Evolutionary conservation across 345 rosid genomes (phyloP), one percentile per base, ranked within the genome.

Genomic region (Microthlaspi erraticum): DNA sequence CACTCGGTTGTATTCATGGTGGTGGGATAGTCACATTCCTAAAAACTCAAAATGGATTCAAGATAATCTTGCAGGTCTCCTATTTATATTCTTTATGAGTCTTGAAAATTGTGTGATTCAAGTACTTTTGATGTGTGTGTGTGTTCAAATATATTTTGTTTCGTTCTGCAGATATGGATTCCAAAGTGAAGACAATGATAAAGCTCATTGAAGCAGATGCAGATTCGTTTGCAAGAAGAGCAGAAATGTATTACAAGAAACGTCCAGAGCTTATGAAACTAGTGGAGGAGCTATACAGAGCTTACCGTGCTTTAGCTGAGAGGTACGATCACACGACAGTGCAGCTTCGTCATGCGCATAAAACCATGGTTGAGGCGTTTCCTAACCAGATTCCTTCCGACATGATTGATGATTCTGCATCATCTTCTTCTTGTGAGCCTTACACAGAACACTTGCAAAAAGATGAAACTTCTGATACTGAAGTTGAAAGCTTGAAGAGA

Each of bases 21-120:
- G 98, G 98, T 95, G 99, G 99, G 89, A 91, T 81, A 95, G 99
- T 82, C 98, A 95, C 83, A 70, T 81, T 45, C 99, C 99, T 16
- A 92, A 88, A 74, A 95, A 92, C 86, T 95, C 98, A 5, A 95
- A 90, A 83, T 95, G 99, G 99, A 97, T 95, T 77, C 99, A 92
- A 56, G 98, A 92, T 10, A 95, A 95, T 88, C 36, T 60, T 60
- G 20, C 48, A 23, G 65, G 98, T 87, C 54, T 13, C 11, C 23
- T 39, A 1, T 17, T 9, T 29, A 44, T 44, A 26, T 43, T 23
- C 38, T 61, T 66, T 23, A 46, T 10, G 23, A 51, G 23, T 66
- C 38, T 52, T 38, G 4, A 7, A 53, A 42, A 11, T 5, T 60
- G n/a, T 54, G 59, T 9, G 6, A 2, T 8, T 66, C 14, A 3